phyloP scores from a whole-genome alignment of 495 filamentous ascomycete species.

The Endocarpon pusillum region DNA sequence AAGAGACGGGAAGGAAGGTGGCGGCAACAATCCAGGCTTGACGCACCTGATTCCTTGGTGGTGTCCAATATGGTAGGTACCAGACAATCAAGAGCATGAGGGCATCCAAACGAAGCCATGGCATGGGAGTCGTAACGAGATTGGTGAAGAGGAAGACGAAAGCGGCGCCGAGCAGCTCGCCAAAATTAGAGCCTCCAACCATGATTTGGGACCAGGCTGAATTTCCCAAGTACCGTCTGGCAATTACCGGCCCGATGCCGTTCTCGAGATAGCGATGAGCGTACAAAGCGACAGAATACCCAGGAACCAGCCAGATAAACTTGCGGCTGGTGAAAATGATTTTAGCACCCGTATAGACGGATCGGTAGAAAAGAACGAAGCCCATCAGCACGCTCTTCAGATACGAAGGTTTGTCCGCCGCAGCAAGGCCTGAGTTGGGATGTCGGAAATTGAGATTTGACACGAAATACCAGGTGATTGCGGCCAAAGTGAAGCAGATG shows the following conservation, averaged over 20 bases:
- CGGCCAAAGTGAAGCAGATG: constrained; percentile 20
- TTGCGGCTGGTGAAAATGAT: constrained; percentile 26
- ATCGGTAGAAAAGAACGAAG: constrained; percentile 19
- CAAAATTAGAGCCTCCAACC: constrained; percentile 27
- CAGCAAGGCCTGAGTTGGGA: constrained; percentile 2
- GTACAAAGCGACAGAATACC: constrained; percentile 27
- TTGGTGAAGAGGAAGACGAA: constrained; percentile 25
- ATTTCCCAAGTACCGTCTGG: constrained; percentile 21
- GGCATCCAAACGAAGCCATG: constrained; percentile 26
- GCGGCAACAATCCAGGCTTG: constrained; percentile 26
- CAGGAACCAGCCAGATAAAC: constrained; percentile 27
- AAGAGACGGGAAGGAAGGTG: constrained; percentile 24
- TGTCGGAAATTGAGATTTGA: constrained; percentile 16
- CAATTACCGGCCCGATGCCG: constrained; percentile 22
- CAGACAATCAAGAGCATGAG: constrained; percentile 22
- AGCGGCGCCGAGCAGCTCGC: constrained; percentile 26
- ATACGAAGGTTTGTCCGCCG: constrained; percentile 7
- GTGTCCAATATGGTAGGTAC: constrained; percentile 22
- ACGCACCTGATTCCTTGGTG: constrained; percentile 9
- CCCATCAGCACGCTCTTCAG: constrained; percentile 15
- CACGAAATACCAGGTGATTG: constrained; percentile 22
- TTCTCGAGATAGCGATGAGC: constrained; percentile 29
- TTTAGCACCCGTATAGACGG: constrained; percentile 20
- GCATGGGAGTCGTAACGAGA: constrained; percentile 23
- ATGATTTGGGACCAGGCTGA: constrained; percentile 28